Evolutionary conservation across 768 basidiomycete genomes (phyloP), one percentile per base, ranked within the genome.

Genomic region (Cantharellus cinnabarinus): DNA sequence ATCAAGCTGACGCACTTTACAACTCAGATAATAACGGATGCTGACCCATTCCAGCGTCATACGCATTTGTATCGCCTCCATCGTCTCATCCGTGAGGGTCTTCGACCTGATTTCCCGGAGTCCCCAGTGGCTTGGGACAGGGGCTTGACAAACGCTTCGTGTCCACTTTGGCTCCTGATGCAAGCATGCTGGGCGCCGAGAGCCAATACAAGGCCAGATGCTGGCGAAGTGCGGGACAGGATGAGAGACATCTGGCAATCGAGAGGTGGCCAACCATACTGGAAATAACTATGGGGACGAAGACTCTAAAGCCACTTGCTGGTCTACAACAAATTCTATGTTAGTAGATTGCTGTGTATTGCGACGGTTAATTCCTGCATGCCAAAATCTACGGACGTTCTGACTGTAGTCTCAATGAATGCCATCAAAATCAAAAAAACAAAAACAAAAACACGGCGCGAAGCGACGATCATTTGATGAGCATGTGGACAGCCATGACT

Each of bases 401-500:
- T 29, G 20, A 29, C 20, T 29, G 20, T 29, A 29, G 20, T 29
- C 20, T 29, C 20, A 29, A 29, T 29, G 20, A 29, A 29, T 29
- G 20, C 20, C 20, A 48, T 10, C 10, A 10, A 29, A 48, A 48
- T 48, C 10, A 48, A 48, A 10, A 48, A 48, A 10, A 29, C n/a
- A n/a, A n/a, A n/a, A n/a, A n/a, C n/a, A n/a, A n/a, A 48, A 48
- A 54, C 1, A 10, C 52, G 52, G 7, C 52, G 38, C 7, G 10
- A 7, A 54, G 52, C 10, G 7, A 10, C 52, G 7, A 10, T 10
- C 7, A 41, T 42, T 57, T 41, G 14, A 62, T 38, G 15, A 83
- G 66, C 59, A 90, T 78, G 42, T 81, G 81, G 52, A 83, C 73
- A 0, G 90, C 95, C 95, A 99, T 98, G 35, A 80, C 79, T 34